phyloP scores from a whole-genome alignment of 1,284 basidiomycete genomes.

The Cutaneotrichosporon daszewskae region DNA sequence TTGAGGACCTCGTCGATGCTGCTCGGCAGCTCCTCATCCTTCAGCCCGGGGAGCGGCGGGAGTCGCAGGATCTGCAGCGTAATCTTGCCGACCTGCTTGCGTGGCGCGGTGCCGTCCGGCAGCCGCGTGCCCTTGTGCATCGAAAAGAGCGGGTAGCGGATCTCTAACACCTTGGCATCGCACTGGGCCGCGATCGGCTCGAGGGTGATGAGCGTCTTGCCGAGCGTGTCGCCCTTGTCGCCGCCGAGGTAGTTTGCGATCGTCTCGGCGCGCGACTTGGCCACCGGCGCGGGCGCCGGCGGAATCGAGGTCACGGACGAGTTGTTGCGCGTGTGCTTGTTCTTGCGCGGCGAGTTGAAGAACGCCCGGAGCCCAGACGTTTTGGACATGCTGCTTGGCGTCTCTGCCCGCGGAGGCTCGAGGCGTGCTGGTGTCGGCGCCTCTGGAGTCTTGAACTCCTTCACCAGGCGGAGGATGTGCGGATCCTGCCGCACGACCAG shows the following conservation, averaged over 20 bases:
- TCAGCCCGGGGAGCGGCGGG: conserved; percentile 77
- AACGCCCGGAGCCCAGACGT: conserved; percentile 7
- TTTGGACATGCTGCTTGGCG: conserved; percentile 2
- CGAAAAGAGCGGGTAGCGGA: conserved; percentile 73
- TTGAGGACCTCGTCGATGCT: conserved; percentile 85
- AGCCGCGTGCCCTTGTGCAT: conserved; percentile 47
- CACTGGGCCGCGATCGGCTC: conserved; percentile 74
- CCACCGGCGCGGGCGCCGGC: conserved; percentile 3
- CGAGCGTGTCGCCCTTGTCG: conserved; percentile 58
- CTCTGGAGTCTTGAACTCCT: conserved; percentile 52
- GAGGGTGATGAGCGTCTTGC: conserved; percentile 74
- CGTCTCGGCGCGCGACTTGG: conserved; percentile 51
- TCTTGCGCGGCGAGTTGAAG: conserved; percentile 13
- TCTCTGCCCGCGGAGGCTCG: conserved; percentile 44
- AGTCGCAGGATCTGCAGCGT: conserved; percentile 82
- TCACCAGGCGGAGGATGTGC: conserved; percentile 62
- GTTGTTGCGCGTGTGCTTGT: conserved; percentile 13
- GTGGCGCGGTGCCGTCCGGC: conserved; percentile 47
- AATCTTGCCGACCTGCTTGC: conserved; percentile 63
- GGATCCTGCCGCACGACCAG: conserved; percentile 76
- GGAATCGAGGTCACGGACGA: conserved; percentile 18
- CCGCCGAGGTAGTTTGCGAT: conserved; percentile 76
- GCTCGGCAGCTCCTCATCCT: conserved; percentile 71
- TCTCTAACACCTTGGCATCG: conserved; percentile 75
- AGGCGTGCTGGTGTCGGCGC: not conserved